Conservation (phyloP, 163 green algal genomes). For the Volvox carteri region DNA sequence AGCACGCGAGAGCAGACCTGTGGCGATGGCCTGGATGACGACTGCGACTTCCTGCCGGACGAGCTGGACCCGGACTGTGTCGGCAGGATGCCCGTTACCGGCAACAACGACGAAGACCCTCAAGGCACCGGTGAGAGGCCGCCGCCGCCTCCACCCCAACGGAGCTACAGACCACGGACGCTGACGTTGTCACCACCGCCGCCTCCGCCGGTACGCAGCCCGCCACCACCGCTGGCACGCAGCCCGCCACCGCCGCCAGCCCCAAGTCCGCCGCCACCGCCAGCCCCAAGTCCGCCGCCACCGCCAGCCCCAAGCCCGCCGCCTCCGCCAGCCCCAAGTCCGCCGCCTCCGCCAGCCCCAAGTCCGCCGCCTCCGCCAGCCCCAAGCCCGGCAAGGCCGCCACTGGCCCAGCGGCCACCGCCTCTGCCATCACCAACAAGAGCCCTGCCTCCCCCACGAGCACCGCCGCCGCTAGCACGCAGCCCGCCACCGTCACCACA, state of each 20-base stretch:
- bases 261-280: neutral
- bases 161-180: too few species aligned
- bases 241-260: neutral
- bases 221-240: neutral
- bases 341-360: neutral
- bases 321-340: neutral
- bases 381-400: neutral
- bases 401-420: neutral
- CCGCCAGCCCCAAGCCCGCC: neutral
- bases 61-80: conserved; percentile 1
- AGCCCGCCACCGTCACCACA: neutral
- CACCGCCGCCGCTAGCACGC: neutral
- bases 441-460: too few species aligned
- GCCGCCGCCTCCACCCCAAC: neutral
- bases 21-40: neutral
- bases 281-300: neutral
- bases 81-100: neutral
- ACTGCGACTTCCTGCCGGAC: conserved; percentile 22
- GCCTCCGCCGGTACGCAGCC: neutral
- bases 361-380: neutral
- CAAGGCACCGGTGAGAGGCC: too few species aligned
- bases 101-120: neutral
- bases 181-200: neutral
- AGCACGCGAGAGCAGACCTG: neutral
- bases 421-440: neutral